These are phyloP conservation scores for Coprinopsis strossmayeri DNA, from an alignment of 768 basidiomycete genomes.

Conservation along the genomic window DNA sequence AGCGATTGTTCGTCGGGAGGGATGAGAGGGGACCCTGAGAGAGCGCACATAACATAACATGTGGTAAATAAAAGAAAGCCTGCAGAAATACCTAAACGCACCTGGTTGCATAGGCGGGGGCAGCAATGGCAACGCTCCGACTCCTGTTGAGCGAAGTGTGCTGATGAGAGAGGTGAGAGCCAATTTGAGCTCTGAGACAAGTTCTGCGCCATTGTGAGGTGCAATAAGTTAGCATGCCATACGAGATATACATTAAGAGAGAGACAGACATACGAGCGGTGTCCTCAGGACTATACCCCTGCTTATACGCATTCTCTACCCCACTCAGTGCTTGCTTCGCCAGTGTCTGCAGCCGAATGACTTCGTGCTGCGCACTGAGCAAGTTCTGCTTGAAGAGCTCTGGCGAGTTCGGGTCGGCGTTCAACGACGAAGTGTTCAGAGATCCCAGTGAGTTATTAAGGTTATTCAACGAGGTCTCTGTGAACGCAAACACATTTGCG, in stretches of 20 bases:
- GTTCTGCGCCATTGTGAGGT: conserved; percentile 25
- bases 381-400: conserved; percentile 58
- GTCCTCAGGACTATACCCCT: conserved; percentile 45
- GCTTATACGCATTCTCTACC: conserved; percentile 64
- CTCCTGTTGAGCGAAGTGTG: conserved; percentile 49
- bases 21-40: background rate
- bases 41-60: too few species aligned
- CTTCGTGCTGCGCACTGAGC: conserved; percentile 39
- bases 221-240: background rate
- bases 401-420: conserved; percentile 48
- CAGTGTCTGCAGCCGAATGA: conserved; percentile 40
- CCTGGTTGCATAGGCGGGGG: background rate
- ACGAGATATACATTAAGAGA: too few species aligned
- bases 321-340: conserved; percentile 42
- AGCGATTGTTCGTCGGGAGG: conserved; percentile 41
- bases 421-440: too few species aligned
- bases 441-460: too few species aligned
- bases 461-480: too few species aligned
- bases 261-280: conserved; percentile 39
- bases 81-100: too few species aligned
- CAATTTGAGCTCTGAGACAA: conserved; percentile 46
- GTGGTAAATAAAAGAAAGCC: too few species aligned
- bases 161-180: conserved; percentile 39
- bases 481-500: too few species aligned
- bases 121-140: conserved; percentile 57